Conservation (phyloP, 192 early-diverging fungal genomes). For the Coemansia sp. region DNA sequence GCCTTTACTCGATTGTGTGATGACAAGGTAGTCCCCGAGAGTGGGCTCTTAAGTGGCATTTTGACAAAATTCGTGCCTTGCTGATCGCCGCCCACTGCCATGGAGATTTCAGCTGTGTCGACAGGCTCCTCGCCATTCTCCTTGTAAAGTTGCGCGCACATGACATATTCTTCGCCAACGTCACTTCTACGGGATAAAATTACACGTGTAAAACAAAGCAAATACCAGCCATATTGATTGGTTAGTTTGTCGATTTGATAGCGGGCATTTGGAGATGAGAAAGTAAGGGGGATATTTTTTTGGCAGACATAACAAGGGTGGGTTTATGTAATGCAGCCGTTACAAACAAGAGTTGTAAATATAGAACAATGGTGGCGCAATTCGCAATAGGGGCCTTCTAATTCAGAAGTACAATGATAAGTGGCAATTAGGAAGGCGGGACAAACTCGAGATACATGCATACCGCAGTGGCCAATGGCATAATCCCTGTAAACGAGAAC, state of each 20-base stretch:
- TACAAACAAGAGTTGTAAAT: neutral
- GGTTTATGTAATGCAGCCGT: neutral
- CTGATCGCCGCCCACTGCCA: neutral
- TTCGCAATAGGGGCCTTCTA: neutral
- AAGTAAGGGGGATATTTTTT: neutral
- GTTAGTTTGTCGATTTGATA: neutral
- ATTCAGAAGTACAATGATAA: neutral
- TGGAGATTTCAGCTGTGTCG: neutral
- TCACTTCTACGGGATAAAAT: neutral
- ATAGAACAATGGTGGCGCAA: neutral
- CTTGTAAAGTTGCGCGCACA: neutral
- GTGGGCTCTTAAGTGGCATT: neutral
- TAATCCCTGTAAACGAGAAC: neutral
- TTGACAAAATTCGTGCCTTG: neutral
- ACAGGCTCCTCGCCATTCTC: neutral
- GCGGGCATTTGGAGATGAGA: neutral
- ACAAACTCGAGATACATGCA: slow-evolving; percentile 1
- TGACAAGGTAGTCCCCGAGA: slow-evolving; percentile 23
- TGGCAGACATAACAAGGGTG: neutral
- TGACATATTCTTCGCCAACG: neutral
- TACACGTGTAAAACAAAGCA: neutral
- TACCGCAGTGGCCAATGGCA: neutral
- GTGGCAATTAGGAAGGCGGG: neutral
- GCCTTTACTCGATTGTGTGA: slow-evolving; percentile 25
- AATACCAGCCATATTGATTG: neutral